phyloP scores from a whole-genome alignment of 768 basidiomycete species.

The Butyriboletus loyo region DNA sequence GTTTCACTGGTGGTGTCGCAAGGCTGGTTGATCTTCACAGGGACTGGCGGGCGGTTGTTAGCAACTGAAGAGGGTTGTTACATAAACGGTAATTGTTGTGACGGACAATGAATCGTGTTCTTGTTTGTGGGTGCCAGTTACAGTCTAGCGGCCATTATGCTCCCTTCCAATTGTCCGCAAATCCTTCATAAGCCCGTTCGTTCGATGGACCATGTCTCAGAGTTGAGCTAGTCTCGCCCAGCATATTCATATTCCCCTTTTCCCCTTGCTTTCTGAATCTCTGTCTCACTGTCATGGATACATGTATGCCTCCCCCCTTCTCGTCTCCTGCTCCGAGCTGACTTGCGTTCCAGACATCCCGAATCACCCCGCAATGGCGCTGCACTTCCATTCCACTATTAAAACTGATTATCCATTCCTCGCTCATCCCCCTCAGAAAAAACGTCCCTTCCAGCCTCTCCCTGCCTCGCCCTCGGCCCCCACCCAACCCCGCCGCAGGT shows the following conservation, averaged over 20 bases:
- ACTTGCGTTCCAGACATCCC: conserved; percentile 5
- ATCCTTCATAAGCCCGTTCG: conserved; percentile 13
- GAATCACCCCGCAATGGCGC: conserved; percentile 13
- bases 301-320: conserved; percentile 1
- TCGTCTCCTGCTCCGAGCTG: conserved; percentile 1
- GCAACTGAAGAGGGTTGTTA: background rate
- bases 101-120: conserved; percentile 12
- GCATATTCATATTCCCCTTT: background rate
- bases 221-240: conserved; percentile 21
- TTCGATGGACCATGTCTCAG: background rate
- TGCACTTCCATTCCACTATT: conserved; percentile 4
- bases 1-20: no score
- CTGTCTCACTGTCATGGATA: background rate
- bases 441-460: conserved; percentile 32
- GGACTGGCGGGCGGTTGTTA: no score
- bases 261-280: background rate
- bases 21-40: background rate
- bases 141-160: background rate
- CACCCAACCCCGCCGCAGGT: conserved; percentile 30
- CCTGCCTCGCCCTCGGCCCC: conserved; percentile 21
- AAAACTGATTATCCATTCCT: conserved; percentile 41
- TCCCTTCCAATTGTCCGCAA: conserved; percentile 19
- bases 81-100: conserved; percentile 27
- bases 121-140: conserved; percentile 20
- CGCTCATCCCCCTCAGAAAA: conserved; percentile 39